Evolutionary conservation across 1,284 basidiomycete species (phyloP).

Genomic region (Trichosporon coremiiforme): DNA sequence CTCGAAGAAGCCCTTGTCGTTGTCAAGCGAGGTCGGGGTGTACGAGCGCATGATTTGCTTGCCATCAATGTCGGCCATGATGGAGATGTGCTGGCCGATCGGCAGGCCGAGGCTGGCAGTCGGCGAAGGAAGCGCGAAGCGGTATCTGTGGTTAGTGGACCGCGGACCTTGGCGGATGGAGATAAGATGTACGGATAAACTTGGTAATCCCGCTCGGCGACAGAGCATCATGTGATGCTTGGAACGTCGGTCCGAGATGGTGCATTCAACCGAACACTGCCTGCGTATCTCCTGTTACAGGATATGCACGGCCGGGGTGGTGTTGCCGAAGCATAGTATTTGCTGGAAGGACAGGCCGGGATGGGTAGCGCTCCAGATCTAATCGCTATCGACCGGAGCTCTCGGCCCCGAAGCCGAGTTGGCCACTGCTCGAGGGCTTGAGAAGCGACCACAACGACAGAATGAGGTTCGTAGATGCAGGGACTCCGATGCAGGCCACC

Average conservation of each 20-base stretch:
- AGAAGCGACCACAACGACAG: no score
- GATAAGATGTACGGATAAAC: conserved; percentile 1
- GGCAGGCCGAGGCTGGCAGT: conserved; percentile 88
- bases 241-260: not conserved
- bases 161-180: not conserved
- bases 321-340: no score
- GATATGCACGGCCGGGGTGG: no score
- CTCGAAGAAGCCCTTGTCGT: conserved; percentile 91
- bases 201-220: not conserved
- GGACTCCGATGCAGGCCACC: no score
- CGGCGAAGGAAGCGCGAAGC: conserved; percentile 75
- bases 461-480: no score
- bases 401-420: conserved; percentile 12
- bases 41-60: conserved; percentile 91
- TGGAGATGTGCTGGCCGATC: conserved; percentile 93
- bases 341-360: not conserved
- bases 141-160: conserved; percentile 68
- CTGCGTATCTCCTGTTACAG: no score
- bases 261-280: not conserved
- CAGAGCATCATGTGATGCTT: not conserved
- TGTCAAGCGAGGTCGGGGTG: conserved; percentile 91
- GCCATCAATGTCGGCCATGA: conserved; percentile 87
- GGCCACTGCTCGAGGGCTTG: no score
- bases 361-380: no score
- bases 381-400: conserved; percentile 8